A percentile compares a stretch with the other conserved stretches of the same genome.
Evolutionary conservation across 1,284 basidiomycete genomes (phyloP).

Genomic region (Xerocomus nothofagi): DNA sequence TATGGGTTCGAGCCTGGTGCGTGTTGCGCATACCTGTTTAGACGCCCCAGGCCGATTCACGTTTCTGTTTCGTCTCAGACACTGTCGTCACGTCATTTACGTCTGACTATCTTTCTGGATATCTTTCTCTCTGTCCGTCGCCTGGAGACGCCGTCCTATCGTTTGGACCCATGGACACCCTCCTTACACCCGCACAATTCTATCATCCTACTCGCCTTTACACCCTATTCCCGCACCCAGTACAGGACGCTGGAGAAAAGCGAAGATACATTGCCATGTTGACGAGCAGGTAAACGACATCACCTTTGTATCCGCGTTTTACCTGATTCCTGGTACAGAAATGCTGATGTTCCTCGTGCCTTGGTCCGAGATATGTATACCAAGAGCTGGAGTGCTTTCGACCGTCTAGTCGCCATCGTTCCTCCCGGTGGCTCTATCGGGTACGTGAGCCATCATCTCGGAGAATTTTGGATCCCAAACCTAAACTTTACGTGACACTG

Average conservation of each 20-base stretch:
- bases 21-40: background rate
- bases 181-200: slow-evolving; percentile 70
- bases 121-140: slow-evolving; percentile 72
- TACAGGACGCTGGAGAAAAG: slow-evolving; percentile 70
- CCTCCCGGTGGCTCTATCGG: slow-evolving; percentile 85
- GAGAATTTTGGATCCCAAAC: background rate
- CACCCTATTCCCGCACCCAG: slow-evolving; percentile 72
- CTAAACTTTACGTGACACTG: background rate
- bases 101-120: slow-evolving; percentile 69
- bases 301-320: background rate
- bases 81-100: slow-evolving; percentile 75
- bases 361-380: slow-evolving; percentile 86
- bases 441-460: slow-evolving; percentile 40
- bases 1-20: slow-evolving; percentile 77
- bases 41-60: background rate
- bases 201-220: slow-evolving; percentile 71
- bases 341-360: slow-evolving; percentile 80
- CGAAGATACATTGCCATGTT: slow-evolving; percentile 69
- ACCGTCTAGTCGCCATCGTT: slow-evolving; percentile 79
- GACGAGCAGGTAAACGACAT: slow-evolving; percentile 55
- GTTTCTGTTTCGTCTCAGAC: slow-evolving; percentile 42
- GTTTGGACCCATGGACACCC: slow-evolving; percentile 76
- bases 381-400: slow-evolving; percentile 86
- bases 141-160: slow-evolving; percentile 68
- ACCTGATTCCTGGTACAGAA: slow-evolving; percentile 44